These are phyloP conservation scores for Cyanidioschyzon merolae DNA, from an alignment of 23 red algal species.

Conservation along the genomic window DNA sequence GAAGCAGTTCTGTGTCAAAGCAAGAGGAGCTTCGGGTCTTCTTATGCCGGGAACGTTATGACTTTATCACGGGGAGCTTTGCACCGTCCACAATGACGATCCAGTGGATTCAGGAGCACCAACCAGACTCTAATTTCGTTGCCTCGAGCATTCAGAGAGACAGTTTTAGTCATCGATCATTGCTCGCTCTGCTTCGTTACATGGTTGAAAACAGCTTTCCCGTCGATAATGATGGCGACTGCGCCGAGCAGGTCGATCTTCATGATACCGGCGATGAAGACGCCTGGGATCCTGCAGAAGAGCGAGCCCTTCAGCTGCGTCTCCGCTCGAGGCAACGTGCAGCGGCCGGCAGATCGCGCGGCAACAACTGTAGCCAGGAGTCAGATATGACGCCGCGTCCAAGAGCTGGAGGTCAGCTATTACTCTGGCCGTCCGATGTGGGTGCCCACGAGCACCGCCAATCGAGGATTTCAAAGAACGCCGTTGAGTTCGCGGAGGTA, in stretches of 20 bases:
- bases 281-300: background rate
- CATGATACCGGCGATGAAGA: background rate
- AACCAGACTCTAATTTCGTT: background rate
- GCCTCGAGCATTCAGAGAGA: background rate
- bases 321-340: too few relatives aligned
- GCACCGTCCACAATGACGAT: conserved; percentile 1
- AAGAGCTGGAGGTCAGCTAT: too few relatives aligned
- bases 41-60: conserved; percentile 1
- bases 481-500: too few relatives aligned
- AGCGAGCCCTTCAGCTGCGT: background rate
- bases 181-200: background rate
- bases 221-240: background rate
- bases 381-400: too few relatives aligned
- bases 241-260: background rate
- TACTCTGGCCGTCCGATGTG: too few relatives aligned
- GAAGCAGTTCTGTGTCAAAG: background rate
- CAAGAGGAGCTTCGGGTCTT: background rate
- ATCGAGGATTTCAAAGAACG: too few relatives aligned
- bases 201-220: conserved; percentile 26
- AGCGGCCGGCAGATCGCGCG: too few relatives aligned
- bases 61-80: background rate
- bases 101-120: background rate
- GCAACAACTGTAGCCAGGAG: too few relatives aligned
- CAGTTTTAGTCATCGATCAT: background rate
- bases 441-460: too few relatives aligned